Evolutionary conservation across 2,329 filamentous ascomycete species (phyloP).

Genomic region (Alternaria ethzedia): DNA sequence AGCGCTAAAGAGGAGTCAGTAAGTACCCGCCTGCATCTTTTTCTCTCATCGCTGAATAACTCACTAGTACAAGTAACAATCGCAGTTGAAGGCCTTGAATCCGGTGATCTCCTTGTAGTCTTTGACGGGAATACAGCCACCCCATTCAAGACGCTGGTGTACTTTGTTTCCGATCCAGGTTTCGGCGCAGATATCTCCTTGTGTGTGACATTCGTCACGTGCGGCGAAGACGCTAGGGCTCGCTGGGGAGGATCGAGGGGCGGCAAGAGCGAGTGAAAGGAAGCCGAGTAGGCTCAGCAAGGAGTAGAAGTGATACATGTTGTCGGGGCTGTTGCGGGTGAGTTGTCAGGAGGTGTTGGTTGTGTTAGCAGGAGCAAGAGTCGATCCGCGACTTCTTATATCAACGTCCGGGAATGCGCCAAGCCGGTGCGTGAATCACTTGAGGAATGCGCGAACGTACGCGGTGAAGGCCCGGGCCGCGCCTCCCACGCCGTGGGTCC

Average conservation of each 20-base stretch:
- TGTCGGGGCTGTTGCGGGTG: too few relatives aligned
- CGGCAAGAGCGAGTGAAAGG: not conserved
- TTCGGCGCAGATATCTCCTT: constrained; percentile 1
- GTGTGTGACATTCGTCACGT: not conserved
- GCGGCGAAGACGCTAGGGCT: not conserved
- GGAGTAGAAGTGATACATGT: not conserved
- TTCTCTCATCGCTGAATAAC: not conserved
- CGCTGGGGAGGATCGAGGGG: not conserved
- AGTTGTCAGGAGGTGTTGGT: not conserved
- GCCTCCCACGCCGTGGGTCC: not conserved
- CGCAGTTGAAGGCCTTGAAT: constrained; percentile 2
- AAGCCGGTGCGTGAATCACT: not conserved
- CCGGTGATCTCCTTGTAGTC: not conserved
- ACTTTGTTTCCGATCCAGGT: constrained; percentile 1
- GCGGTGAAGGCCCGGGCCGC: not conserved
- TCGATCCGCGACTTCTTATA: not conserved
- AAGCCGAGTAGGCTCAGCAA: not conserved
- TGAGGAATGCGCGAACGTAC: not conserved
- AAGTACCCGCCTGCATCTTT: not conserved
- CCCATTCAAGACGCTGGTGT: not conserved
- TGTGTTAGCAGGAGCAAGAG: too few relatives aligned
- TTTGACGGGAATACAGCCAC: not conserved
- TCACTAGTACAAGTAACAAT: not conserved
- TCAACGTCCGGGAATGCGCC: not conserved
- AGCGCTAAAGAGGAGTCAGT: not conserved